Percentiles rank a stretch among this genome's conserved stretches.
phyloP scores from a whole-genome alignment of 805 yeast genomes.

The Jamesozyma gamospora region DNA sequence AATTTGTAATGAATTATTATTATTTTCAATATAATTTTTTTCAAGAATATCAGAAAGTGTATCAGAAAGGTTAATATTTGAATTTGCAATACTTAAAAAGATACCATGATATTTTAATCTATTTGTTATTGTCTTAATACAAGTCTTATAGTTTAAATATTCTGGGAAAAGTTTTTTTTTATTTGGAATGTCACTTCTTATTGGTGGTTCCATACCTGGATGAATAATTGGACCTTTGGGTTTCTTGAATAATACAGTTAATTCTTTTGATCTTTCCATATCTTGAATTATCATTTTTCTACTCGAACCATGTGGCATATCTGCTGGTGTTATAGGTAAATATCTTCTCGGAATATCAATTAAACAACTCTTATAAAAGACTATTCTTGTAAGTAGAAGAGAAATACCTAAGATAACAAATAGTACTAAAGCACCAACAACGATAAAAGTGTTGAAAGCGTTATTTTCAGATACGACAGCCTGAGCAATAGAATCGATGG shows the following conservation, averaged over 20 bases:
- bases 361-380: slow-evolving; percentile 46
- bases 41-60: slow-evolving; percentile 20
- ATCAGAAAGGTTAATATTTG: slow-evolving; percentile 17
- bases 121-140: slow-evolving; percentile 50
- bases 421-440: slow-evolving; percentile 58
- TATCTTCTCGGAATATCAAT: slow-evolving; percentile 73
- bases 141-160: slow-evolving; percentile 39
- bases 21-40: slow-evolving; percentile 13
- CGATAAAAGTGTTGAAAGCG: slow-evolving; percentile 73
- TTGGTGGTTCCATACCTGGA: slow-evolving; percentile 43
- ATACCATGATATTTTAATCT: slow-evolving; percentile 42
- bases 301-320: slow-evolving; percentile 40
- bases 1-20: slow-evolving; percentile 5
- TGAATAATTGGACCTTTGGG: slow-evolving; percentile 39
- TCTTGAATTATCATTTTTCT: slow-evolving; percentile 33
- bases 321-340: slow-evolving; percentile 55
- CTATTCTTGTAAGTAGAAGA: slow-evolving; percentile 49
- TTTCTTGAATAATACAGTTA: slow-evolving; percentile 31
- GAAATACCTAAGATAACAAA: slow-evolving; percentile 43
- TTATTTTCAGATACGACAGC: slow-evolving; percentile 45
- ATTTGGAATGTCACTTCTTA: slow-evolving; percentile 27
- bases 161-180: slow-evolving; percentile 30
- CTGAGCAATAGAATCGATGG: slow-evolving; percentile 66
- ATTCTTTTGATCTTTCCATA: slow-evolving; percentile 34
- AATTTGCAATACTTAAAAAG: slow-evolving; percentile 29